Base-by-base conservation (phyloP, 2,329 filamentous ascomycete species). In the Metarhizium humberi region DNA sequence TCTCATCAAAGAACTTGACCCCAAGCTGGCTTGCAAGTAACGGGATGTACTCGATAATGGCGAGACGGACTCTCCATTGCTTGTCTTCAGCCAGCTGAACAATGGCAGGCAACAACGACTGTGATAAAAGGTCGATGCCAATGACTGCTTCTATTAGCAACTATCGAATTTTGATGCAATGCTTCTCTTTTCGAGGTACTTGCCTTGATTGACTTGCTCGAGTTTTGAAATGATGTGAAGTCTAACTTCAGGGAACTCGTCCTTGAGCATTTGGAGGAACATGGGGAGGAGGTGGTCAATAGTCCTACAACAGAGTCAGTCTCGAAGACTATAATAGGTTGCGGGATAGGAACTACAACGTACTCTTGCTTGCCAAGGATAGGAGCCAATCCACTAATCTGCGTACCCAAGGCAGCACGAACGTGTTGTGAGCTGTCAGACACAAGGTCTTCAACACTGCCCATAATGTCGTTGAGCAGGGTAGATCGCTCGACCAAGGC, bases 141-240 rank as follows among this genome's bases (percentile, higher is more conserved):
- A 99, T 99, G 58, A 99, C 94, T 92, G 50, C 13, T 14, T 25
- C 18, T 29, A 20, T 20, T 25, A 16, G 50, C 8, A 16, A 51
- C 11, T 18, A 51, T 14, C 2, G 16, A 20, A 13, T 47, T 14
- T 14, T 34, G 5, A 34, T 18, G 43, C 30, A 2, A 14, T n/a
- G 16, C 6, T 4, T 47, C 25, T 42, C 14, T 42, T 6, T 30
- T 10, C 29, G 13, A 34, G 32, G 32, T 47, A 68, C 75, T 60
- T 77, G 91, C 89, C 89, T 75, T 96, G 90, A 75, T 99, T 99
- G 61, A 99, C 94, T 60, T 95, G 83, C 76, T 99, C 95, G 55
- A 99, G 85, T 75, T 99, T 99, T n/a, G 94, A 97, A 67, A 99
- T 99, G 71, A 99, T 99, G 75, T 99, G 95, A 57, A 99, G 84